Evolutionary conservation across 768 basidiomycete genomes (phyloP), one percentile per base, ranked within the genome.

Genomic region (Calocybe cyanea): DNA sequence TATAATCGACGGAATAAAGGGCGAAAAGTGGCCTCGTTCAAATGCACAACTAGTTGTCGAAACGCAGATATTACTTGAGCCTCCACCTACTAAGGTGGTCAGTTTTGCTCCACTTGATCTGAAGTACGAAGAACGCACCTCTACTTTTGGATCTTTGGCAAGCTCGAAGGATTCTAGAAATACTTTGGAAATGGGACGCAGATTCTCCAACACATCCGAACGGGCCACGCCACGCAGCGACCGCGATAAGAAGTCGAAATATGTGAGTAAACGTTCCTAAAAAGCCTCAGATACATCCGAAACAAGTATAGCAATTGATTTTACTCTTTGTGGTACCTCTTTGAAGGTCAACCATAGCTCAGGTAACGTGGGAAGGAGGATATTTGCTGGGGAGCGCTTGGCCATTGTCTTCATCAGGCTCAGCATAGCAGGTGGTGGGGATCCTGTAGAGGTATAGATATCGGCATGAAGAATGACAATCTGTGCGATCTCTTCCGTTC

Each of bases 21-120:
- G 51, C 82, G 78, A 81, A 99, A 98, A 0, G 85, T 77, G 0
- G 81, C 80, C 55, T 98, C 96, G 58, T 94, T 96, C 43, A 99
- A 72, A 64, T 97, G 97, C 43, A 91, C 80, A 9, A 93, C 88
- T 7, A 97, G 70, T 62, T 95, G 90, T 9, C 85, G 74, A 75
- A 96, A 97, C 0, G 93, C 85, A 1, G 75, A 61, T 46, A 89
- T 79, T 8, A 80, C 67, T 34, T 63, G 61, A 6, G 60, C 54
- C 61, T 83, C 77, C n/a, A 74, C 70, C 84, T 87, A 45, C 5
- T 20, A 30, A 13, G 4, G 10, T 19, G 13, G 41, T 45, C 24
- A 49, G 38, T 31, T 38, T 19, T 15, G 23, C 36, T 33, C 30
- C 19, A 21, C 5, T 7, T 10, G 23, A 13, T 11, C 10, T 34